Base-by-base conservation (phyloP, 2,329 filamentous ascomycete genomes). In the Onygenales sp. region DNA sequence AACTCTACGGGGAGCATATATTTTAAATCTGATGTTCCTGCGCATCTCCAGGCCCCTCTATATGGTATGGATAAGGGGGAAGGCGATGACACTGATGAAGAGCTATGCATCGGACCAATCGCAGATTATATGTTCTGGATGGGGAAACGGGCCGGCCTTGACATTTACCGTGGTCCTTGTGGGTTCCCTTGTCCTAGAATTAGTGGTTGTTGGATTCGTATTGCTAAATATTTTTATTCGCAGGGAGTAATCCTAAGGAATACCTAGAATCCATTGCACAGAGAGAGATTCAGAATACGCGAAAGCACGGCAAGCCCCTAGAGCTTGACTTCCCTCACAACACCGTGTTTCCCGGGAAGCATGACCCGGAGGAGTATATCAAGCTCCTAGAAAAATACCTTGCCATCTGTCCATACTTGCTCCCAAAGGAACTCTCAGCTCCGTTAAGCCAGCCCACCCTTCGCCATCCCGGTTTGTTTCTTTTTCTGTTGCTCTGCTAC, bases 111-210 rank as follows among this genome's bases (percentile, higher is more conserved):
- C 43, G 54, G 54, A 8, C 54, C 54, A 2, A n/a, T 39, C 9
- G 52, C 57, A 2, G 60, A 63, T 57, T 59, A 61, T 35, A 62
- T 60, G 59, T 61, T 63, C 52, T 61, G 56, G 57, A 57, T 56
- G 56, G 56, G 57, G 13, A 21, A 57, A 50, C 50, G 54, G 17
- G 52, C 54, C 1, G 32, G 55, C 5, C 41, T 61, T 35, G 53
- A 58, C 5, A 7, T 62, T 3, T 38, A 59, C 49, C 53, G 58
- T 39, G 58, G 60, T 32, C 60, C 57, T 38, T 60, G 59, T 63
- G 55, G 54, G 58, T 32, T 49, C 14, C 11, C 46, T 7, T 33
- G 47, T 45, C 36, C 46, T 52, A 14, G 42, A 46, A 46, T n/a
- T n/a, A n/a, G 27, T n/a, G 11, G 11, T 46, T 31, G 21, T 27